A percentile compares a stretch with the other conserved stretches of the same genome.
phyloP scores from a whole-genome alignment of 805 yeast genomes.

The Starmerella geochares region DNA sequence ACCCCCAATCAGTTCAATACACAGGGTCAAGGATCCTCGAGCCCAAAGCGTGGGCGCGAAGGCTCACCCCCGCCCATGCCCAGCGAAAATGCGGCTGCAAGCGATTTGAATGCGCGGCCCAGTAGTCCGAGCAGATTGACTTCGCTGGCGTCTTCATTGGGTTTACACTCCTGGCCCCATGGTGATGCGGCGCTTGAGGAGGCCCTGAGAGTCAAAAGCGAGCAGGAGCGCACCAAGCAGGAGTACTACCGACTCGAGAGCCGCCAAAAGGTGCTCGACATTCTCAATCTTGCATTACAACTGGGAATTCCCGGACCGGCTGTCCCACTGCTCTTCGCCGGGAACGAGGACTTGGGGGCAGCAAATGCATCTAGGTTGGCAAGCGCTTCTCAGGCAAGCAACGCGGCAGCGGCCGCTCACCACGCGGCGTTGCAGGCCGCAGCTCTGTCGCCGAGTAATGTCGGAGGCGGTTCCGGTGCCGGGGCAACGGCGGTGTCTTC shows the following conservation, averaged over 20 bases:
- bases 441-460: slow-evolving; percentile 15
- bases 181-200: slow-evolving; percentile 48
- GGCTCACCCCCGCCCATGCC: background rate
- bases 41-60: slow-evolving; percentile 3
- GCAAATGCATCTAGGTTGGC: background rate
- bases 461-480: background rate
- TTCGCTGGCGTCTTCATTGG: slow-evolving; percentile 35
- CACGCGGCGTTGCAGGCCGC: slow-evolving; percentile 20
- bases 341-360: slow-evolving; percentile 10
- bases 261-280: slow-evolving; percentile 47
- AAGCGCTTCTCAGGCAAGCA: background rate
- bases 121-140: background rate
- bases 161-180: slow-evolving; percentile 46
- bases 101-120: background rate
- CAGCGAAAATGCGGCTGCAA: background rate
- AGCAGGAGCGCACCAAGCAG: slow-evolving; percentile 76
- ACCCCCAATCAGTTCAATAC: background rate
- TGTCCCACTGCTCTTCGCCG: slow-evolving; percentile 34
- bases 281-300: slow-evolving; percentile 49
- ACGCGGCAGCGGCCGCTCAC: slow-evolving; percentile 15
- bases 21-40: background rate
- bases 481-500: slow-evolving; percentile 15
- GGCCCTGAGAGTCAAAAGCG: slow-evolving; percentile 50
- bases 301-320: slow-evolving; percentile 55
- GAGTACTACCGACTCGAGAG: slow-evolving; percentile 61